Evolutionary conservation across 352 stramenopile genomes (phyloP), one percentile per base, ranked within the genome.

Genomic region (Globisporangium recalcitrans): DNA sequence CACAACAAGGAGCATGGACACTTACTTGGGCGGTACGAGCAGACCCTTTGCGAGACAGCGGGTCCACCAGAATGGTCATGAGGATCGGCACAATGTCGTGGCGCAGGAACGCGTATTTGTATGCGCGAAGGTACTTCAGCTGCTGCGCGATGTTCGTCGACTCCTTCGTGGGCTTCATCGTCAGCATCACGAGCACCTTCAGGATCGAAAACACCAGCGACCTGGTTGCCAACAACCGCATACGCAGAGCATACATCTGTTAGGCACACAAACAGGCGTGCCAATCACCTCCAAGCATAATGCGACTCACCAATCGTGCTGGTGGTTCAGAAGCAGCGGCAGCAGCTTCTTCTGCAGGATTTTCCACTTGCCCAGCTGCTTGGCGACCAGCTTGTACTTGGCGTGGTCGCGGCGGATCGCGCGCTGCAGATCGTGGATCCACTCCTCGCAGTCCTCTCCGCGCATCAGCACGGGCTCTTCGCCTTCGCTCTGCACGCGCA

Each of bases 131-230:
- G 60, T 91, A 93, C 69, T 82, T 82, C 36, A 94, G 65, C 58
- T 96, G 85, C 58, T 91, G 73, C 8, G 82, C 78, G 31, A 93
- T 77, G 58, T 94, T 88, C 46, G 75, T 88, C 34, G 85, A 94
- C 48, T 95, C 84, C 24, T 75, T 76, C 4, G 82, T 58, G 1
- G 86, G 87, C 48, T 90, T 90, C 85, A 92, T 96, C 1, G 87
- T 96, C 38, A 96, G 74, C 87, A 96, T 95, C 26, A 95, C 86
- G 40, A 96, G 79, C 60, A 96, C 85, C 63, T 96, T 96, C 19
- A 95, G 70, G 61, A 96, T 90, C 29, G 87, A 95, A 49, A 95
- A 91, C 13, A 93, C 83, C n/a, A 96, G 75, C 42, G 70, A 71
- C 80, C 73, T 77, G 40, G 13, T 55, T 21, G 10, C 49, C 13